Conservation (phyloP, 169 alveolate species). For the Plasmodium gonderi region DNA sequence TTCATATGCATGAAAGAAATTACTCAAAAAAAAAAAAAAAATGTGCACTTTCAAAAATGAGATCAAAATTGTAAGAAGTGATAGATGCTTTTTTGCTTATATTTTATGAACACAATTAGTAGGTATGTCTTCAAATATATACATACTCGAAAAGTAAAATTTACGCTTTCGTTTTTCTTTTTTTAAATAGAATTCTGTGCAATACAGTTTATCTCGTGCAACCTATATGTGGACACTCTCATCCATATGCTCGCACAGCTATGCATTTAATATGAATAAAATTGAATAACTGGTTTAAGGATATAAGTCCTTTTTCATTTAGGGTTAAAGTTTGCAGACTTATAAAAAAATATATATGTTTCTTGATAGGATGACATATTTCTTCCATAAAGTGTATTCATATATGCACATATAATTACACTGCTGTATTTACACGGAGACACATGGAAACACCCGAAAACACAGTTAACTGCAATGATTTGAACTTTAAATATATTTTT, state of each 20-base stretch:
- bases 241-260: too few species aligned
- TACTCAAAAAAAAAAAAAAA: background rate
- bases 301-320: background rate
- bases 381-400: background rate
- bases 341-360: background rate
- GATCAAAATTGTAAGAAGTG: background rate
- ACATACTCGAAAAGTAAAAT: background rate
- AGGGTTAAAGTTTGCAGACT: background rate
- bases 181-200: too few species aligned
- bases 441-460: background rate
- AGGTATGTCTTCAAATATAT: background rate
- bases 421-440: background rate
- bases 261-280: background rate
- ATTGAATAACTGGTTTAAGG: background rate
- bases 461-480: background rate
- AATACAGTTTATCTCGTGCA: background rate
- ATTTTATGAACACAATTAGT: background rate
- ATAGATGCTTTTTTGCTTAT: background rate
- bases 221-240: background rate
- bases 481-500: background rate
- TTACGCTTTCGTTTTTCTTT: background rate
- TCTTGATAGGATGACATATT: background rate
- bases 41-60: too few species aligned
- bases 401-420: background rate
- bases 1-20: background rate